phyloP scores from a whole-genome alignment of 768 basidiomycete genomes.

The Botryobasidium botryosum region DNA sequence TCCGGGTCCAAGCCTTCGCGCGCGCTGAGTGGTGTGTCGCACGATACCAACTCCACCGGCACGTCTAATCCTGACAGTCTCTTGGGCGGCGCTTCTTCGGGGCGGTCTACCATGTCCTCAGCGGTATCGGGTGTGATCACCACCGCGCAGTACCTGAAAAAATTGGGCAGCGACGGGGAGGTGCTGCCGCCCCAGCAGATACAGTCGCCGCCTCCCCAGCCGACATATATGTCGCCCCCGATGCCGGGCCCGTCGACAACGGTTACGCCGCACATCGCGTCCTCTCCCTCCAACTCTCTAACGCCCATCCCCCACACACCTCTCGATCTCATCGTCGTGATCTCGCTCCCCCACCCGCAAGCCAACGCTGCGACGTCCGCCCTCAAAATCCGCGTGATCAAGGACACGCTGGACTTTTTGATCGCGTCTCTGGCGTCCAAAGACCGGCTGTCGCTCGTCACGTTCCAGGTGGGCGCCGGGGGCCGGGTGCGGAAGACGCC shows the following conservation, averaged over 20 bases:
- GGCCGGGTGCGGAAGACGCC: slow-evolving; percentile 87
- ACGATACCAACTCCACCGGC: slow-evolving; percentile 27
- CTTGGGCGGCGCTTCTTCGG: slow-evolving; percentile 37
- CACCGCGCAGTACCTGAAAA: neutral
- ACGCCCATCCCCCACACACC: slow-evolving; percentile 71
- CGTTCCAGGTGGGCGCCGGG: slow-evolving; percentile 74
- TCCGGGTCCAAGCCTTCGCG: slow-evolving; percentile 9
- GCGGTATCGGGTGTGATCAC: slow-evolving; percentile 40
- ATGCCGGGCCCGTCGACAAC: too few relatives aligned
- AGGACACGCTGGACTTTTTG: slow-evolving; percentile 72
- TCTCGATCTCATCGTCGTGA: slow-evolving; percentile 80
- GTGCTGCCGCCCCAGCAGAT: neutral
- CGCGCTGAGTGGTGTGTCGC: slow-evolving; percentile 63
- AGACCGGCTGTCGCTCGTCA: slow-evolving; percentile 80
- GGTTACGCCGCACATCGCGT: slow-evolving; percentile 53
- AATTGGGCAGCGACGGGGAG: neutral
- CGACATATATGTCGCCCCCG: slow-evolving; percentile 17
- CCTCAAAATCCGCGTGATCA: slow-evolving; percentile 80
- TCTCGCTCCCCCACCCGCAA: slow-evolving; percentile 65
- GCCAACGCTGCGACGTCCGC: slow-evolving; percentile 61
- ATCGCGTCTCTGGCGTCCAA: slow-evolving; percentile 54
- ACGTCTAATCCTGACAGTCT: slow-evolving; percentile 31
- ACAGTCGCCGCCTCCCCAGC: neutral
- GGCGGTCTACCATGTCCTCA: slow-evolving; percentile 53
- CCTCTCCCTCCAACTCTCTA: slow-evolving; percentile 64